Conservation (phyloP, 2,329 filamentous ascomycete species). For the Fusarium protoensiforme region DNA sequence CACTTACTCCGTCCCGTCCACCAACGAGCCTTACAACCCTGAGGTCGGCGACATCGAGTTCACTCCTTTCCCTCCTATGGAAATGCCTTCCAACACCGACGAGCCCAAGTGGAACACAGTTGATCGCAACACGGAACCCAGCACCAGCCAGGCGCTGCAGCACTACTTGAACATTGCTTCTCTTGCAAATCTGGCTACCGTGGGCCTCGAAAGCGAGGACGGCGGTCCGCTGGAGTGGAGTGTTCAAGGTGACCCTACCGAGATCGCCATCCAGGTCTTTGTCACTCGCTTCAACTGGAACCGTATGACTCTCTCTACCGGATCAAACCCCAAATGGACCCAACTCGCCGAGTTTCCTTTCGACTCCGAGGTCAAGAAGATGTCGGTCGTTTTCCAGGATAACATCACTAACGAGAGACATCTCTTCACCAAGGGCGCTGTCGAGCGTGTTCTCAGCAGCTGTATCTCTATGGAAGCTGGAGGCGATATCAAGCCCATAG, state of each 20-base stretch:
- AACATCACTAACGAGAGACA: conserved; percentile 51
- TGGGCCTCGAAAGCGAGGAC: conserved; percentile 55
- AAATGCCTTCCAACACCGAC: conserved; percentile 26
- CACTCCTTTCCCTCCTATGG: conserved; percentile 21
- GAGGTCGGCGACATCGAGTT: conserved; percentile 32
- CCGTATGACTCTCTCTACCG: conserved; percentile 61
- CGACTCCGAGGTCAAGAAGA: conserved; percentile 79
- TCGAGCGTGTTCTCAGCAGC: conserved; percentile 71
- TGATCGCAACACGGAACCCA: conserved; percentile 46
- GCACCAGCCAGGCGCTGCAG: conserved; percentile 59
- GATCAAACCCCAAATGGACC: conserved; percentile 61
- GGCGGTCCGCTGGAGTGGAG: conserved; percentile 65
- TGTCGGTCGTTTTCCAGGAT: conserved; percentile 75
- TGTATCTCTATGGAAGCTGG: conserved; percentile 62
- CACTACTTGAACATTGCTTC: conserved; percentile 72
- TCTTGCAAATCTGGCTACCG: conserved; percentile 72
- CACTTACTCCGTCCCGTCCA: conserved; percentile 43
- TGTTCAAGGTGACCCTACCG: conserved; percentile 71
- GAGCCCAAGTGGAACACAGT: conserved; percentile 43
- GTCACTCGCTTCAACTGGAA: conserved; percentile 75
- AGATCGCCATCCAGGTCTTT: conserved; percentile 81
- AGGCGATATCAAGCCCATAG: conserved; percentile 48
- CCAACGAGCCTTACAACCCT: conserved; percentile 45
- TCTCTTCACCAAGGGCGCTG: conserved; percentile 73
- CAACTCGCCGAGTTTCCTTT: conserved; percentile 77